A percentile compares a stretch with the other conserved stretches of the same genome.
These are phyloP conservation scores for Fraxinus sp. DNA, from an alignment of 305 asterid genomes.

Conservation along the genomic window DNA sequence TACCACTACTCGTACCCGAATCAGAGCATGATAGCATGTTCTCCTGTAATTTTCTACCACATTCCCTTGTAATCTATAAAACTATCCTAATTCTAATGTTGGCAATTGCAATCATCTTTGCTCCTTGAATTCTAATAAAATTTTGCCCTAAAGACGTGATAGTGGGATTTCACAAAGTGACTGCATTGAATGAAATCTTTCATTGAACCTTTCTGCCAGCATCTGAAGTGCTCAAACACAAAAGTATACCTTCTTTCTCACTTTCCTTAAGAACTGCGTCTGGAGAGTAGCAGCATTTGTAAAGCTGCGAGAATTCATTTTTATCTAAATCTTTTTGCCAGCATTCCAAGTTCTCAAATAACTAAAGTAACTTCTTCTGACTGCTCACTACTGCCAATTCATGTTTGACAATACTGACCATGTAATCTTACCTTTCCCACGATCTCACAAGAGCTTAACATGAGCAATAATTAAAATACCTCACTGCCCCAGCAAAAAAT, in stretches of 20 bases:
- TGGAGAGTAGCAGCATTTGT: not conserved
- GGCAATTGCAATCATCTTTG: not conserved
- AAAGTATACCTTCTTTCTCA: not conserved
- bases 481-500: not conserved
- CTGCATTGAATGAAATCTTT: not conserved
- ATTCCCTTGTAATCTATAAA: not conserved
- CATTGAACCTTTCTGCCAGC: not conserved
- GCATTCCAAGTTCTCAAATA: constrained; percentile 10
- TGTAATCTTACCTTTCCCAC: not conserved
- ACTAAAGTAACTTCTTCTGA: not conserved
- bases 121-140: not conserved
- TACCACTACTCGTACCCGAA: too few relatives aligned
- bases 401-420: not conserved
- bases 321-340: constrained; percentile 3
- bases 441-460: not conserved
- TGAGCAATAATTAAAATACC: not conserved
- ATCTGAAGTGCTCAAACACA: not conserved
- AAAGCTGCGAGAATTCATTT: not conserved
- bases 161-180: not conserved
- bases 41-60: not conserved
- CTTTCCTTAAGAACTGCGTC: not conserved
- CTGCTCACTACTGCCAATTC: not conserved
- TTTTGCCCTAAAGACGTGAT: not conserved
- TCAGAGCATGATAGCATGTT: too few relatives aligned
- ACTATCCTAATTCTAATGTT: not conserved